Conservation (phyloP, 176 grass and related monocot genomes). For the Triticum monococcum region DNA sequence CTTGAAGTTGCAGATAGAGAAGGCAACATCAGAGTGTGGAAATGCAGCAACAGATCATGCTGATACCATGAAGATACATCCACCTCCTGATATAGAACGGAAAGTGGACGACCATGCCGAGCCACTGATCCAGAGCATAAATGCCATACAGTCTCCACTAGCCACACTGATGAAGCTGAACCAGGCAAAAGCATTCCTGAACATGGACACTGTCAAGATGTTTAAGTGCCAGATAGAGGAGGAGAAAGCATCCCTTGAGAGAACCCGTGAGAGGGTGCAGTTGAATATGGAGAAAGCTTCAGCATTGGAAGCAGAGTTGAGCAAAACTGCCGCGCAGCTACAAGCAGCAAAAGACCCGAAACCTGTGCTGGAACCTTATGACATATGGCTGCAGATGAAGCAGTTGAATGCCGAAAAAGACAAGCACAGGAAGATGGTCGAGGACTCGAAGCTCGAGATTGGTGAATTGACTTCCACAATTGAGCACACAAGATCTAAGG, state of each 20-base stretch:
- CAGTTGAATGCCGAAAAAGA: slow-evolving; percentile 64
- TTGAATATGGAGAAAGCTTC: slow-evolving; percentile 47
- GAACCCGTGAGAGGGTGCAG: slow-evolving; percentile 63
- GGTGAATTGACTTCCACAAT: slow-evolving; percentile 61
- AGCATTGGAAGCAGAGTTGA: slow-evolving; percentile 57
- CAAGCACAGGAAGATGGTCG: slow-evolving; percentile 43
- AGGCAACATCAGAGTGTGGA: slow-evolving; percentile 29
- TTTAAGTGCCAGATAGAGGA: slow-evolving; percentile 65
- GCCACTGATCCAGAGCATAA: slow-evolving; percentile 29
- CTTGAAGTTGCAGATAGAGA: slow-evolving; percentile 67
- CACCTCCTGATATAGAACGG: slow-evolving; percentile 26
- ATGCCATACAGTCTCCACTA: slow-evolving; percentile 40
- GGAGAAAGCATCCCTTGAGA: slow-evolving; percentile 65
- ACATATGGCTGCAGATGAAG: slow-evolving; percentile 66
- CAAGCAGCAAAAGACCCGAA: slow-evolving; percentile 38
- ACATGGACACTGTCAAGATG: slow-evolving; percentile 57
- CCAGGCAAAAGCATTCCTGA: slow-evolving; percentile 81
- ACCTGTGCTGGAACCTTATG: slow-evolving; percentile 44
- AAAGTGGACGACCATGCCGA: slow-evolving; percentile 26
- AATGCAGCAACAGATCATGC: background rate
- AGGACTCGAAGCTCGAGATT: slow-evolving; percentile 51
- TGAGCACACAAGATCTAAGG: slow-evolving; percentile 68
- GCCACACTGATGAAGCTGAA: slow-evolving; percentile 74
- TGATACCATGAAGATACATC: slow-evolving; percentile 16
- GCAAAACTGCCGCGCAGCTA: slow-evolving; percentile 40